A percentile compares a stretch with the other conserved stretches of the same genome.
phyloP scores from a whole-genome alignment of 2,329 filamentous ascomycete genomes.

The Colletotrichum coccodes region DNA sequence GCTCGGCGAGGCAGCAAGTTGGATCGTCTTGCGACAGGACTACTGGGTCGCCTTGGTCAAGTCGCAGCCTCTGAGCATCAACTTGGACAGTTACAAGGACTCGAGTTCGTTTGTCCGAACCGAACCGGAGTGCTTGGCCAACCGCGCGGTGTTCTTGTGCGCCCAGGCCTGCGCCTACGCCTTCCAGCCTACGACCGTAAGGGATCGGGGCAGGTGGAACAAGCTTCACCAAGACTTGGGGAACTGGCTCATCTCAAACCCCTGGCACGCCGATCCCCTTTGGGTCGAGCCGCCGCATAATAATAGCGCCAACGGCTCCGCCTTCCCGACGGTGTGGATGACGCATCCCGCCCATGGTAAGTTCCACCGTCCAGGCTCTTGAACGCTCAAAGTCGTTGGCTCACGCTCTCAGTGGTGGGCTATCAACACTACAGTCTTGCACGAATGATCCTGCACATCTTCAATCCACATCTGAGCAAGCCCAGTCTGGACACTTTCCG shows the following conservation, averaged over 20 bases:
- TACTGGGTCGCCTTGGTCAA: slow-evolving; percentile 56
- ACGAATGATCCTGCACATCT: slow-evolving; percentile 49
- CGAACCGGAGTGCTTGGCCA: slow-evolving; percentile 39
- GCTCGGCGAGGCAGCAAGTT: slow-evolving; percentile 55
- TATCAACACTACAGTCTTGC: slow-evolving; percentile 52
- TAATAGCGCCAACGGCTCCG: slow-evolving; percentile 12
- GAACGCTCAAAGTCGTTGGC: not conserved
- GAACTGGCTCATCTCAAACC: slow-evolving; percentile 36
- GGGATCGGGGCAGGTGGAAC: slow-evolving; percentile 35
- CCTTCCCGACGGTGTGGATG: slow-evolving; percentile 33
- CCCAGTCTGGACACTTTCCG: slow-evolving; percentile 38
- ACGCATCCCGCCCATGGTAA: slow-evolving; percentile 2
- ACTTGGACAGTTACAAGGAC: slow-evolving; percentile 45
- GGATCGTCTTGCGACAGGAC: slow-evolving; percentile 60
- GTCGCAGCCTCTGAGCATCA: slow-evolving; percentile 48
- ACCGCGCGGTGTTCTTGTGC: slow-evolving; percentile 40
- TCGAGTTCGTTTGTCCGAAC: slow-evolving; percentile 38
- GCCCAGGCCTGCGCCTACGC: slow-evolving; percentile 44
- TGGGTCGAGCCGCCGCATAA: slow-evolving; percentile 20
- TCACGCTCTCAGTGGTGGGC: slow-evolving; percentile 42
- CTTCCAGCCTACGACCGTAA: slow-evolving; percentile 42
- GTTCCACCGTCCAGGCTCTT: not conserved
- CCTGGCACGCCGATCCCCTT: slow-evolving; percentile 29
- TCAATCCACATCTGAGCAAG: slow-evolving; percentile 45
- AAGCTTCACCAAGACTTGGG: slow-evolving; percentile 36